These are phyloP conservation scores for Rosa lucieae DNA, from an alignment of 306 rosid species.

Conservation along the genomic window DNA sequence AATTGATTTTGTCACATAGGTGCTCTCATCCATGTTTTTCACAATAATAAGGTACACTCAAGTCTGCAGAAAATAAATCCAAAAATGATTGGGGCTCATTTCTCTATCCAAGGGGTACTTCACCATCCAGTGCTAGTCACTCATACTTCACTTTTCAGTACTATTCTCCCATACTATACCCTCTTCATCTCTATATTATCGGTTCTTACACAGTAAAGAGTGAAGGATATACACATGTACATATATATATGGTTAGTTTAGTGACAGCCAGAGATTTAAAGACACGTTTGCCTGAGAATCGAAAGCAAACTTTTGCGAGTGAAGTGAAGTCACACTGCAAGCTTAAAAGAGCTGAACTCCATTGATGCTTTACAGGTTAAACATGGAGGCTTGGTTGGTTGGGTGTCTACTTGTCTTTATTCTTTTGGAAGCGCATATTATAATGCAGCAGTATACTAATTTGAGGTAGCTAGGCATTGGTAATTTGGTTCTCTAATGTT, in stretches of 20 bases:
- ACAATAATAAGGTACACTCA: not conserved
- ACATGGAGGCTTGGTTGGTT: slow-evolving; percentile 18
- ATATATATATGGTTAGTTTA: not conserved
- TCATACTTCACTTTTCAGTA: too few relatives aligned
- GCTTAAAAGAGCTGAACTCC: not conserved
- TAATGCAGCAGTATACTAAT: not conserved
- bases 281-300: not conserved
- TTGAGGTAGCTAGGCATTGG: not conserved
- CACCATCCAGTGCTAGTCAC: not conserved
- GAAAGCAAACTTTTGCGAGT: not conserved
- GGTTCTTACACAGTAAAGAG: not conserved
- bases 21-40: not conserved
- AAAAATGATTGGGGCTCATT: not conserved
- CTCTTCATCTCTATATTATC: not conserved
- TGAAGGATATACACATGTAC: not conserved
- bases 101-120: not conserved
- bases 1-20: not conserved
- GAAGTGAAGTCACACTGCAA: not conserved
- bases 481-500: not conserved
- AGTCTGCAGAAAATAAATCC: not conserved
- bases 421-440: slow-evolving; percentile 20
- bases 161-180: not conserved
- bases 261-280: not conserved
- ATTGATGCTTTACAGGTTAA: slow-evolving; percentile 10
- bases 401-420: slow-evolving; percentile 24